Base-by-base conservation (phyloP, 441 rosid species). In the Pelargonium australe region DNA sequence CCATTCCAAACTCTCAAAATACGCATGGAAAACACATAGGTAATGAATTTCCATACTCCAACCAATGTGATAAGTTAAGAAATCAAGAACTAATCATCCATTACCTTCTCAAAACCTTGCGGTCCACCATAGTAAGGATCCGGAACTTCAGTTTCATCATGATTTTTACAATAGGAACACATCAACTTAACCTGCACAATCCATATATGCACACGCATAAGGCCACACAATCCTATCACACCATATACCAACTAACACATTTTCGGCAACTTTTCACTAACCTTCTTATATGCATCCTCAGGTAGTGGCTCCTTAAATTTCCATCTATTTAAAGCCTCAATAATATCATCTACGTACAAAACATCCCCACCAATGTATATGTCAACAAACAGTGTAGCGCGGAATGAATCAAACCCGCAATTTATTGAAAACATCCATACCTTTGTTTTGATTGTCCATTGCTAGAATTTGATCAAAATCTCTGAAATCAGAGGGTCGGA, bases 401-500 rank as follows among this genome's bases (percentile, higher is more conserved):
- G 41, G 41, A 5, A 37, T 11, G 14, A 43, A 69, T 31, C 25
- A 69, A 70, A 58, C 73, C 47, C 40, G 49, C 2, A 73, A 73
- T 19, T 19, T 37, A 20, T 66, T n/a, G 23, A 63, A 64, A 19
- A 0, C 17, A 40, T 5, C 9, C 28, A 66, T 5, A 86, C 97
- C 86, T 82, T 80, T 85, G 78, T 94, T 94, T 73, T 80, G 82
- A 47, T 84, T 82, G 77, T 91, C 98, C 97, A 91, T 94, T 2
- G 92, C 98, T 75, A 89, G 93, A 76, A 89, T 89, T 71, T 87
- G 77, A 85, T 94, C 92, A 60, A 94, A 94, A 45, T 88, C 90
- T 23, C 66, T 77, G 68, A 91, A 94, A 83, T 89, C 98, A 74
- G 97, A 86, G 0, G 96, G 76, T 69, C 81, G 73, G 8, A 91